Evolutionary conservation across 192 early-diverging fungal genomes (phyloP).

Genomic region (Paraglomus occultum): DNA sequence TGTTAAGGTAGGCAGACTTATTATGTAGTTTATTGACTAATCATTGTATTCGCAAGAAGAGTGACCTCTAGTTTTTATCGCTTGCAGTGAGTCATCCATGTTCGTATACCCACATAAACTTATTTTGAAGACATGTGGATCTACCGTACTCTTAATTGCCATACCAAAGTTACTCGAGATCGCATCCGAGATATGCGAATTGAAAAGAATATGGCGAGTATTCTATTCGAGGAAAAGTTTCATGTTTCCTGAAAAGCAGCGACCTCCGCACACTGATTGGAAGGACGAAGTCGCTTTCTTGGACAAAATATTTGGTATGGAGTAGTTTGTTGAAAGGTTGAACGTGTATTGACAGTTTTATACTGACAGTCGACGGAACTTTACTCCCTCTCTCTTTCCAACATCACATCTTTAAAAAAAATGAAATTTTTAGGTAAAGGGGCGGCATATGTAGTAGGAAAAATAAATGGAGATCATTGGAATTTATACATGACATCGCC

Average conservation of each 20-base stretch:
- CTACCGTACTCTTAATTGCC: constrained; percentile 89
- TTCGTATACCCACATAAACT: constrained; percentile 96
- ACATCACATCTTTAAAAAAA: background rate
- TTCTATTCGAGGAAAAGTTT: constrained; percentile 98
- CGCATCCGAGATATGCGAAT: constrained; percentile 60
- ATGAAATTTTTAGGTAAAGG: constrained; percentile 50
- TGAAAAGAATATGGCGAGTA: constrained; percentile 70
- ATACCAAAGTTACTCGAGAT: constrained; percentile 85
- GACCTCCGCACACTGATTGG: constrained; percentile 87
- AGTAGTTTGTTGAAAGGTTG: background rate
- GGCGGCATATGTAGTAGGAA: constrained; percentile 89
- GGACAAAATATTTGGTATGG: constrained; percentile 61
- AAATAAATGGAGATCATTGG: constrained; percentile 96
- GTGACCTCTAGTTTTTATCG: background rate
- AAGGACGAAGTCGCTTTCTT: constrained; percentile 81
- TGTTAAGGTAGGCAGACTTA: constrained; percentile 64
- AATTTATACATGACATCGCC: constrained; percentile 87
- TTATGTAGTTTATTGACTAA: constrained; percentile 18
- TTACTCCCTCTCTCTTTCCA: background rate
- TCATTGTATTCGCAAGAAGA: too few relatives aligned
- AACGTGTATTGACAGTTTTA: background rate
- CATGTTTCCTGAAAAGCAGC: constrained; percentile 92
- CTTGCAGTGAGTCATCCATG: constrained; percentile 86
- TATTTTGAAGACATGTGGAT: constrained; percentile 97
- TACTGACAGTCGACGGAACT: background rate